Conservation (phyloP, 1,284 basidiomycete genomes). For the Pascua guehoae region DNA sequence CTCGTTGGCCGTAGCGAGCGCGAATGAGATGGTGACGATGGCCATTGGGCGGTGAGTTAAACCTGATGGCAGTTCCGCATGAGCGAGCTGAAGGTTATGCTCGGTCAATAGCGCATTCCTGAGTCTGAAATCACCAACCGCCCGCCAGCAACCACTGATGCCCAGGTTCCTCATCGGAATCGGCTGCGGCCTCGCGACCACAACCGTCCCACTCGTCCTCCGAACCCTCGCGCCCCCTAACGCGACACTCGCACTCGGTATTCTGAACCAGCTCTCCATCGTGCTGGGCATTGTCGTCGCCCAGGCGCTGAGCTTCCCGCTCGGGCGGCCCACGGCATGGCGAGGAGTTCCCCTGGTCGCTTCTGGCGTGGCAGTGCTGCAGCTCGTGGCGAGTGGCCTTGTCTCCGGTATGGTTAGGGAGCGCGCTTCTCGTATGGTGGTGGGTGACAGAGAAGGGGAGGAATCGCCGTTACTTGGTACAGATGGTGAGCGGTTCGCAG, state of each 20-base stretch:
- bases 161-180: slow-evolving; percentile 46
- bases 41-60: slow-evolving; percentile 29
- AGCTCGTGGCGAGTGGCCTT: slow-evolving; percentile 38
- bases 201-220: slow-evolving; percentile 49
- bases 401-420: slow-evolving; percentile 4
- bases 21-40: slow-evolving; percentile 24
- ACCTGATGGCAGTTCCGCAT: too few species aligned
- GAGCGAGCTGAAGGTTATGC: too few species aligned
- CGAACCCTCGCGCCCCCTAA: slow-evolving; percentile 48
- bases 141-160: not conserved
- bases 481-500: too few species aligned
- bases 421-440: not conserved
- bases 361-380: slow-evolving; percentile 32
- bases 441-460: not conserved
- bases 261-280: slow-evolving; percentile 50
- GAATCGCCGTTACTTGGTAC: too few species aligned
- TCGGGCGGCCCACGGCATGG: slow-evolving; percentile 38
- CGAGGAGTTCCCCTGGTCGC: slow-evolving; percentile 43
- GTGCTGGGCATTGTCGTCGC: slow-evolving; percentile 46
- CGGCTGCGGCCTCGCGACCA: slow-evolving; percentile 50
- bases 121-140: not conserved
- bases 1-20: slow-evolving; percentile 19
- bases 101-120: too few species aligned
- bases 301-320: slow-evolving; percentile 46
- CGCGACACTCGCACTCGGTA: slow-evolving; percentile 48